Conservation (phyloP, 306 rosid species). For the Comarum palustre region DNA sequence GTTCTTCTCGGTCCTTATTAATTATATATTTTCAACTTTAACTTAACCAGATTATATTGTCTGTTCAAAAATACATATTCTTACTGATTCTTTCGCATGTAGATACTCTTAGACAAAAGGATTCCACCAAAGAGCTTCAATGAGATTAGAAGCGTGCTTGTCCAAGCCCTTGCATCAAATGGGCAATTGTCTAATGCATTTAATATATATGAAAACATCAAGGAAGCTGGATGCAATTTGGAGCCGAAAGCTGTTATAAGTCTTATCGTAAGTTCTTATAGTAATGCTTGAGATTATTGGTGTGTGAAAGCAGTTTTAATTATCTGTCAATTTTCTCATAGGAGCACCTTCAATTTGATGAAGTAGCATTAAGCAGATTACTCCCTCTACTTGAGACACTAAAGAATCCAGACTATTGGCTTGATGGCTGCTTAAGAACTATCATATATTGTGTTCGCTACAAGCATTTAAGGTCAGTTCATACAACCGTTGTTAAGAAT, state of each 20-base stretch:
- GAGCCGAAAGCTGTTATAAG: slow-evolving; percentile 64
- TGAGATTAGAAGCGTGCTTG: slow-evolving; percentile 73
- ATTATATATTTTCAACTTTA: not conserved
- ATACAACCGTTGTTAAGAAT: not conserved
- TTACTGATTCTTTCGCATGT: slow-evolving; percentile 11
- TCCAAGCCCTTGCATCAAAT: slow-evolving; percentile 64
- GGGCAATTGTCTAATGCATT: slow-evolving; percentile 63
- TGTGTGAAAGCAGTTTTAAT: slow-evolving; percentile 5
- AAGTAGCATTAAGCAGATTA: slow-evolving; percentile 47
- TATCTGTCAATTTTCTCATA: slow-evolving; percentile 20
- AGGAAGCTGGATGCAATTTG: slow-evolving; percentile 53
- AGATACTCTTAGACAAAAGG: slow-evolving; percentile 51
- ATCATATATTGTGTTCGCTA: slow-evolving; percentile 56
- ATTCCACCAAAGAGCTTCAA: slow-evolving; percentile 42
- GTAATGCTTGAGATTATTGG: slow-evolving; percentile 3
- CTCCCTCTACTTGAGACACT: slow-evolving; percentile 58
- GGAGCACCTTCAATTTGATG: slow-evolving; percentile 53
- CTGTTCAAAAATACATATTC: not conserved
- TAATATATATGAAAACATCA: slow-evolving; percentile 51
- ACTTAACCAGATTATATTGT: not conserved
- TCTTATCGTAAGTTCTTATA: slow-evolving; percentile 64
- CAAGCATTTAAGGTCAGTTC: slow-evolving; percentile 60
- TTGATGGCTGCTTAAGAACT: slow-evolving; percentile 60
- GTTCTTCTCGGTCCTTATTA: not conserved
- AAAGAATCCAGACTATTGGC: slow-evolving; percentile 49